Evolutionary conservation across 2,329 filamentous ascomycete genomes (phyloP).

Genomic region (Clarireedia hainanense): DNA sequence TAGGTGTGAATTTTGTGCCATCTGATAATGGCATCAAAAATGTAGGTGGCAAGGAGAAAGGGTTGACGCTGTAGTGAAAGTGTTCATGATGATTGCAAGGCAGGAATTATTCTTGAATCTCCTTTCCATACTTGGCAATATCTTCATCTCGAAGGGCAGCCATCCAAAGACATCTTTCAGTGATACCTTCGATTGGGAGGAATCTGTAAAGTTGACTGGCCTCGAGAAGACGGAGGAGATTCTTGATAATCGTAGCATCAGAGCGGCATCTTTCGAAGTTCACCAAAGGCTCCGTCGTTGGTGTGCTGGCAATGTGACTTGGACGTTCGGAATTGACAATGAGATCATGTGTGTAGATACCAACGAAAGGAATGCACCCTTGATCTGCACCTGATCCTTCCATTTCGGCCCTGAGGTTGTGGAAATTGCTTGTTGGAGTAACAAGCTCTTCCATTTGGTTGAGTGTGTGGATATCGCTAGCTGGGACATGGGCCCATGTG

Average conservation of each 20-base stretch:
- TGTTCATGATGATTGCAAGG: too few species aligned
- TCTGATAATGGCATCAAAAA: slow-evolving; percentile 1
- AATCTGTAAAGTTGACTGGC: slow-evolving; percentile 69
- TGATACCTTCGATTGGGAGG: slow-evolving; percentile 66
- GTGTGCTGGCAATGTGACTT: slow-evolving; percentile 62
- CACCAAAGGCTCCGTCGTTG: slow-evolving; percentile 59
- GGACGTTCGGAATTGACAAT: slow-evolving; percentile 76
- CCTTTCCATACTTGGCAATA: slow-evolving; percentile 42
- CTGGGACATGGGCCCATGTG: slow-evolving; percentile 66
- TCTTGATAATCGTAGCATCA: slow-evolving; percentile 71
- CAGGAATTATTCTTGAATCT: slow-evolving; percentile 24
- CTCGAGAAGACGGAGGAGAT: slow-evolving; percentile 68
- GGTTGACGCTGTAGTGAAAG: too few species aligned
- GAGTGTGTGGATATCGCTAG: slow-evolving; percentile 57
- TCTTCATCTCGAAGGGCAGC: slow-evolving; percentile 69
- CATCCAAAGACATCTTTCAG: slow-evolving; percentile 80
- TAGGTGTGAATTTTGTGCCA: slow-evolving; percentile 3
- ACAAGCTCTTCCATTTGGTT: slow-evolving; percentile 64
- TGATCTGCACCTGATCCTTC: slow-evolving; percentile 54
- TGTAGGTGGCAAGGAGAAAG: not conserved
- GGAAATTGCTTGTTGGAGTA: slow-evolving; percentile 70
- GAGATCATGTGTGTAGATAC: slow-evolving; percentile 75
- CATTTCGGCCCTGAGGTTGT: slow-evolving; percentile 72
- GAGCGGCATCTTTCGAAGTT: slow-evolving; percentile 79
- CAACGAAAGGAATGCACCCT: slow-evolving; percentile 78